Evolutionary conservation across 2,329 filamentous ascomycete species (phyloP), one percentile per base, ranked within the genome.

Genomic region (Paecilomyces sp.): DNA sequence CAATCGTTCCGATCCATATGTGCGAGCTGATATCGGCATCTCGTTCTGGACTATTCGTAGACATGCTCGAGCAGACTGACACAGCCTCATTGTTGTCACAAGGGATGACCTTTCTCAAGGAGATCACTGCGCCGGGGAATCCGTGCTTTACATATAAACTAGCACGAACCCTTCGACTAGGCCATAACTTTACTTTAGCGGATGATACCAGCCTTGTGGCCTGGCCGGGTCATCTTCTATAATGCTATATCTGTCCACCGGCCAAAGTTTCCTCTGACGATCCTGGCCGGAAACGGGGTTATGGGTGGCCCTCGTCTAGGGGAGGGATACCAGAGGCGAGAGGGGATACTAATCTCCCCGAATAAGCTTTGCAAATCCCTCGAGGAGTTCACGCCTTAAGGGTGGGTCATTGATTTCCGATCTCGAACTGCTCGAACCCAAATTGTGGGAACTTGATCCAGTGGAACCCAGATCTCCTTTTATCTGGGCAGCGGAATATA

Each of bases 1-100:
- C 57, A 28, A 67, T 63, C 4, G 66, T 69, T 22, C 68, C 68
- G 11, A 70, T 59, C 58, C 62, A 65, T n/a, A 68, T 62, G 28
- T 53, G 60, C 60, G 62, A 67, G 22, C 22, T 30, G 51, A 53
- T 53, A 15, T 53, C 25, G 22, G 9, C 22, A 53, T 53, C 22
- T 53, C 9, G 51, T 11, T 30, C 22, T 22, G 5, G 11, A 30
- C 22, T 22, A 28, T 53, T 22, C n/a, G 51, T n/a, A 6, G 51
- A 25, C 51, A 53, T 53, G n/a, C 36, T 47, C n/a, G 15, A 15
- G 36, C 4, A n/a, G 36, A 24, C 25, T 53, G 22, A 22, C 22
- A 13, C 25, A 13, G 22, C 6, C 22, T 13, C 22, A 53, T 53
- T 15, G 15, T 47, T 47, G 15, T 47, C 36, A 3, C n/a, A 47